Evolutionary conservation across 2,329 filamentous ascomycete genomes (phyloP).

Genomic region (Colletotrichum sojae): DNA sequence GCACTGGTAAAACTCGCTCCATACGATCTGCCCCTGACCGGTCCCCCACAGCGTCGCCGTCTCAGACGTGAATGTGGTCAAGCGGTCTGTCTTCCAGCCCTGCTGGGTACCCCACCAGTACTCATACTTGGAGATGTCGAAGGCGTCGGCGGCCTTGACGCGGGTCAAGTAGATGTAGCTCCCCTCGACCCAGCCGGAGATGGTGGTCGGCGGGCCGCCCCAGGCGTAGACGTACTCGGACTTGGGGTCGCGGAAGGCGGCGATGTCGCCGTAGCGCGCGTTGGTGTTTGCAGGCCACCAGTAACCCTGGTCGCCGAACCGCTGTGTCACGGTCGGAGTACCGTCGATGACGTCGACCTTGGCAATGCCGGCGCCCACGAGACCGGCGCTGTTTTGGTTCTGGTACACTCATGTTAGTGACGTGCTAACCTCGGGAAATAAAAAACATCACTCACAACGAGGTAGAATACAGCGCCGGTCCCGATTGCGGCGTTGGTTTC

Average conservation of each 20-base stretch:
- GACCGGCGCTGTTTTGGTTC: slow-evolving; percentile 50
- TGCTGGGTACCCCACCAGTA: slow-evolving; percentile 57
- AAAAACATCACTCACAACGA: slow-evolving; percentile 48
- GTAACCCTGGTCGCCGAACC: slow-evolving; percentile 49
- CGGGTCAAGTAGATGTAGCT: slow-evolving; percentile 55
- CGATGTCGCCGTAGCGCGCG: slow-evolving; percentile 55
- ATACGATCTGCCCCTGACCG: slow-evolving; percentile 56
- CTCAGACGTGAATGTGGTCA: slow-evolving; percentile 50
- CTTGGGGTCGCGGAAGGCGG: slow-evolving; percentile 53
- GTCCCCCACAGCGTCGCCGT: slow-evolving; percentile 56
- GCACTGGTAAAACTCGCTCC: slow-evolving; percentile 50
- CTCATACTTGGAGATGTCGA: slow-evolving; percentile 54
- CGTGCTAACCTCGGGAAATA: no score
- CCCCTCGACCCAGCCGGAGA: slow-evolving; percentile 44
- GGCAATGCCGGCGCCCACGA: slow-evolving; percentile 54
- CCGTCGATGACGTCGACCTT: slow-evolving; percentile 51
- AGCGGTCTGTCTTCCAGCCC: slow-evolving; percentile 52
- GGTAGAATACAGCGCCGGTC: slow-evolving; percentile 52
- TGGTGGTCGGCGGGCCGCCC: slow-evolving; percentile 53
- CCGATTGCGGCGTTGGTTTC: slow-evolving; percentile 49
- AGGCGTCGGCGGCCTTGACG: slow-evolving; percentile 52
- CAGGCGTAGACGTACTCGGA: slow-evolving; percentile 56
- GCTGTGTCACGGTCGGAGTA: slow-evolving; percentile 52
- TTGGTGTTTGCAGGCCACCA: slow-evolving; percentile 53
- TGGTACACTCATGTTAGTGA: rapidly evolving